Conservation (phyloP, 2,329 filamentous ascomycete genomes). For the Cucurbitaria berberidis region DNA sequence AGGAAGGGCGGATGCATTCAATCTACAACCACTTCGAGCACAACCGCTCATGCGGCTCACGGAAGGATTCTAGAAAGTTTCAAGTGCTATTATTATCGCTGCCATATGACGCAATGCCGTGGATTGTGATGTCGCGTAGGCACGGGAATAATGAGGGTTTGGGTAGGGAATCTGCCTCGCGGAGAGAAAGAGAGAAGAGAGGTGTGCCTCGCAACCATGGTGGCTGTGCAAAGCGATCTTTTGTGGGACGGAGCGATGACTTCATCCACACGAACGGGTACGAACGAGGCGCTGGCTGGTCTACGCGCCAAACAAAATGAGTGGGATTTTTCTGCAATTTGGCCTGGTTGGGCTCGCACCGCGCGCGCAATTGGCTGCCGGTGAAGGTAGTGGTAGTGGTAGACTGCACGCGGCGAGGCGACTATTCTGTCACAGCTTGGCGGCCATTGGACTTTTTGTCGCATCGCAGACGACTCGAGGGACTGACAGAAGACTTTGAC, state of each 20-base stretch:
- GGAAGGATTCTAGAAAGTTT: constrained; percentile 8
- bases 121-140: constrained; percentile 1
- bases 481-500: constrained; percentile 12
- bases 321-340: no score
- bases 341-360: no score
- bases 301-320: constrained; percentile 12
- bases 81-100: background rate
- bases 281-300: constrained; percentile 11
- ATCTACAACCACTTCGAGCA: no score
- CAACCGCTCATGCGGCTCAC: no score
- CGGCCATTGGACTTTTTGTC: constrained; percentile 8
- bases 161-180: constrained; percentile 33
- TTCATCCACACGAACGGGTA: constrained; percentile 15
- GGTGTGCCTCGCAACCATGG: constrained; percentile 30
- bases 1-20: no score
- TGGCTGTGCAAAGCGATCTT: constrained; percentile 29
- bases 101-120: constrained; percentile 13
- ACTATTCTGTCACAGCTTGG: constrained; percentile 22
- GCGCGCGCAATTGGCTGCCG: constrained; percentile 8
- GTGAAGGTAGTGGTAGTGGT: background rate
- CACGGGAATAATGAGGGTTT: constrained; percentile 14
- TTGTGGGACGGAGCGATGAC: constrained; percentile 13
- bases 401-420: constrained; percentile 10
- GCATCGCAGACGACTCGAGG: constrained; percentile 9
- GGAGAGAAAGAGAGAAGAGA: no score